These are phyloP conservation scores for Exophiala aquamarina DNA, from an alignment of 2,329 filamentous ascomycete genomes.

Conservation along the genomic window DNA sequence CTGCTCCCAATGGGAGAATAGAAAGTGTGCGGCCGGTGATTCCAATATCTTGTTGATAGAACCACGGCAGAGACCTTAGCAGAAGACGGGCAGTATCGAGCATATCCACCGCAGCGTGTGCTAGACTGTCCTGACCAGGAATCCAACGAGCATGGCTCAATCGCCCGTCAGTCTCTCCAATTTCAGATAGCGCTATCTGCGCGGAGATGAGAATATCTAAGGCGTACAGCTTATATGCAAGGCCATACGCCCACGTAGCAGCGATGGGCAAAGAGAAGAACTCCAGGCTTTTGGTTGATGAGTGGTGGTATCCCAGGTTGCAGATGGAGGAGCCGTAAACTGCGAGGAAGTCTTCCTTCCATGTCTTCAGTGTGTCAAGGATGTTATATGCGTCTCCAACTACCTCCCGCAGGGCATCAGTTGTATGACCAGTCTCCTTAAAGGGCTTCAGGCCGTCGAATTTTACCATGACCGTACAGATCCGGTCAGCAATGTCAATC, in stretches of 20 bases:
- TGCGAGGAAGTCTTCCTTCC: not conserved
- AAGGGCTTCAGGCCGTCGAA: not conserved
- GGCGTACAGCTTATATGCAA: not conserved
- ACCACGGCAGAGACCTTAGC: slow-evolving; percentile 9
- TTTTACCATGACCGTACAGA: not conserved
- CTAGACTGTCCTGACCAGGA: not conserved
- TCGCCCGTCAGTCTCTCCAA: not conserved
- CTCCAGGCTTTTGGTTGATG: not conserved
- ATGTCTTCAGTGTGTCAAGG: not conserved
- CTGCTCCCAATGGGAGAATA: slow-evolving; percentile 10
- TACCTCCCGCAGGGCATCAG: not conserved
- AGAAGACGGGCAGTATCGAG: slow-evolving; percentile 2
- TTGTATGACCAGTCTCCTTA: not conserved
- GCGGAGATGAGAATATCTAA: not conserved
- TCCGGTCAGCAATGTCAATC: slow-evolving; percentile 4
- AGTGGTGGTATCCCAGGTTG: not conserved
- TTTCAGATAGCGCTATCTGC: not conserved
- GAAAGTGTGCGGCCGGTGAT: slow-evolving; percentile 8
- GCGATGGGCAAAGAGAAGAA: not conserved
- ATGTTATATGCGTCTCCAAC: not conserved
- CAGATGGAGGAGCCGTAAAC: not conserved
- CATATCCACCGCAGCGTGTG: not conserved
- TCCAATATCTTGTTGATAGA: slow-evolving; percentile 12
- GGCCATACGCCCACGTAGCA: not conserved
- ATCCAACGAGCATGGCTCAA: not conserved